Conservation (phyloP, 352 stramenopile genomes). For the Plasmopara halstedii region DNA sequence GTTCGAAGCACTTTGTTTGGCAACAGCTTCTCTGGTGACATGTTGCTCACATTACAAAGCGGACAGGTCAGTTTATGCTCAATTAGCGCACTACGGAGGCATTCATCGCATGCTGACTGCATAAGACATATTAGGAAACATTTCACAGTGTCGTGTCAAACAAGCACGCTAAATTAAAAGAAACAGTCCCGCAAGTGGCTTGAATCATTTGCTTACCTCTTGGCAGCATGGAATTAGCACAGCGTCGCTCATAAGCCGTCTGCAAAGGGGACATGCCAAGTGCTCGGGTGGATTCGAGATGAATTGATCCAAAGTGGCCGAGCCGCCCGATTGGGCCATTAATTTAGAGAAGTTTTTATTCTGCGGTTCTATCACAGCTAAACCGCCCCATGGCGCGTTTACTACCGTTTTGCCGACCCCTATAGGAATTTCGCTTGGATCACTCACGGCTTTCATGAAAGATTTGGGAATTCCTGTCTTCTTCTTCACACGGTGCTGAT, state of each 20-base stretch:
- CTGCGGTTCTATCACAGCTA: conserved; percentile 87
- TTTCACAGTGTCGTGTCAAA: conserved; percentile 5
- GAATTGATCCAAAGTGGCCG: conserved; percentile 86
- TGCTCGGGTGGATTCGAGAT: conserved; percentile 85
- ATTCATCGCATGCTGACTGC: conserved; percentile 79
- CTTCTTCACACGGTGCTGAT: conserved; percentile 84
- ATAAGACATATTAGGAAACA: conserved; percentile 8
- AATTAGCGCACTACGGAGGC: conserved; percentile 68
- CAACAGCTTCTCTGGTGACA: conserved; percentile 80
- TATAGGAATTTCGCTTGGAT: conserved; percentile 78
- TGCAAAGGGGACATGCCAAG: conserved; percentile 84
- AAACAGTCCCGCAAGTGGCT: conserved; percentile 1
- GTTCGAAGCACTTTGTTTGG: conserved; percentile 77
- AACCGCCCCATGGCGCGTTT: conserved; percentile 72
- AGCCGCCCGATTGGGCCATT: conserved; percentile 83
- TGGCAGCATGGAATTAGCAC: conserved; percentile 84
- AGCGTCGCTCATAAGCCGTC: conserved; percentile 81
- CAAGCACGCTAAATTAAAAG: background rate
- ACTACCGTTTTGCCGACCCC: conserved; percentile 81
- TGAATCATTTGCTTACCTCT: conserved; percentile 52
- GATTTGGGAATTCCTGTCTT: conserved; percentile 85
- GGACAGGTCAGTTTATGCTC: conserved; percentile 76
- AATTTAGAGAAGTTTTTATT: conserved; percentile 91
- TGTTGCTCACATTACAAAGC: conserved; percentile 68
- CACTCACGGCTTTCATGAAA: conserved; percentile 84